A percentile compares a stretch with the other conserved stretches of the same genome.
These are phyloP conservation scores for Orbilia javanica DNA, from an alignment of 2,329 filamentous ascomycete species.

Conservation along the genomic window DNA sequence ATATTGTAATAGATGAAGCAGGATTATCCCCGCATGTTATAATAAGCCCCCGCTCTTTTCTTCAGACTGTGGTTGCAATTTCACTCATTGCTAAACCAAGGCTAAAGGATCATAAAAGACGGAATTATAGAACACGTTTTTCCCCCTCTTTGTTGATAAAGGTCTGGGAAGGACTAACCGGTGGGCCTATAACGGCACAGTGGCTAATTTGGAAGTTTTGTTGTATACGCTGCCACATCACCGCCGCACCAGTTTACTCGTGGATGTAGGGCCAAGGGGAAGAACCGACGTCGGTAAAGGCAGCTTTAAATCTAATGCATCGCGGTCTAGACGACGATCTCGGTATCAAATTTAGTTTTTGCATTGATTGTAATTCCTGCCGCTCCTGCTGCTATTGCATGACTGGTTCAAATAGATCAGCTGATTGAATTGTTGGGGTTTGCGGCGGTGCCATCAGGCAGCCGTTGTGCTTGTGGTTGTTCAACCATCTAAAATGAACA, in stretches of 20 bases:
- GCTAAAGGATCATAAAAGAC: constrained; percentile 37
- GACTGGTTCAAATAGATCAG: constrained; percentile 24
- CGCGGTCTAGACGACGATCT: constrained; percentile 19
- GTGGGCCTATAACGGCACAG: background rate
- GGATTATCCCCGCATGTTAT: constrained; percentile 56
- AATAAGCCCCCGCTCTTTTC: constrained; percentile 37
- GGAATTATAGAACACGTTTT: constrained; percentile 32
- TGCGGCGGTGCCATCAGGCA: constrained; percentile 50
- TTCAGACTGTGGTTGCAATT: constrained; percentile 42
- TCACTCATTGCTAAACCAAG: constrained; percentile 15
- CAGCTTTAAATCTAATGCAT: background rate
- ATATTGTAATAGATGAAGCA: constrained; percentile 45
- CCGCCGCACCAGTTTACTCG: background rate
- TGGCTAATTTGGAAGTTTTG: constrained; percentile 13
- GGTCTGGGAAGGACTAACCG: constrained; percentile 41
- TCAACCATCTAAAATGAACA: constrained; percentile 56
- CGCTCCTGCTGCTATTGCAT: constrained; percentile 1
- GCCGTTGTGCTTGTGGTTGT: constrained; percentile 34
- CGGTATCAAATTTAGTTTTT: background rate
- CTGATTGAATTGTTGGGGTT: constrained; percentile 40
- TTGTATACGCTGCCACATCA: background rate
- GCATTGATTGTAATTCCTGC: constrained; percentile 8
- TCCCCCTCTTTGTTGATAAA: constrained; percentile 17
- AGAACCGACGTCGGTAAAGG: constrained; percentile 5
- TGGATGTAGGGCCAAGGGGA: too few relatives aligned